Evolutionary conservation across 1,284 basidiomycete species (phyloP).

Genomic region (Volvariella surrecta): DNA sequence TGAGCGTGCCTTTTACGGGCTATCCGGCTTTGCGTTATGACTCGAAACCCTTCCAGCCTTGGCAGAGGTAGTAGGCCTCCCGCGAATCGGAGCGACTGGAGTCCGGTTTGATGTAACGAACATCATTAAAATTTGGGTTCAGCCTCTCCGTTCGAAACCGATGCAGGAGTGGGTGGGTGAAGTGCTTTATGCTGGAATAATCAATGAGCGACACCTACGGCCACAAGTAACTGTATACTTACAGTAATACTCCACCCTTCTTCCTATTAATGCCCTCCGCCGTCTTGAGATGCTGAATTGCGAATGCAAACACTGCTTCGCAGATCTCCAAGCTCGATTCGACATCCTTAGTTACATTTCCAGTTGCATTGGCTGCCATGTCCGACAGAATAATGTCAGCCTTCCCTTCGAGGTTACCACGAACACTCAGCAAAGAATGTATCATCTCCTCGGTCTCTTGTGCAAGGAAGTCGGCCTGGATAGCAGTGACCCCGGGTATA

Average conservation of each 20-base stretch:
- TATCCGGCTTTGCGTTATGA: neutral
- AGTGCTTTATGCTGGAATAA: slow-evolving; percentile 59
- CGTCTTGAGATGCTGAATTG: slow-evolving; percentile 39
- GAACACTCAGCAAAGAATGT: slow-evolving; percentile 30
- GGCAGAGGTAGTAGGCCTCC: slow-evolving; percentile 72
- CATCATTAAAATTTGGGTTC: slow-evolving; percentile 47
- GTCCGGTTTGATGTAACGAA: slow-evolving; percentile 55
- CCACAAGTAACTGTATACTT: slow-evolving; percentile 20
- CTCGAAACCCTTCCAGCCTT: slow-evolving; percentile 23
- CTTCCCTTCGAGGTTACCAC: slow-evolving; percentile 32
- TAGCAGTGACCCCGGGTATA: slow-evolving; percentile 56
- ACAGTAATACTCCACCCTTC: slow-evolving; percentile 61
- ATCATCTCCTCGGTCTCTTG: slow-evolving; percentile 42
- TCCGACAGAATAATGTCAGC: slow-evolving; percentile 71
- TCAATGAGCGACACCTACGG: slow-evolving; percentile 5
- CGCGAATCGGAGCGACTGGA: slow-evolving; percentile 61
- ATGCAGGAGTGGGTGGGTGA: slow-evolving; percentile 52
- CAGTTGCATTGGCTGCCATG: slow-evolving; percentile 69
- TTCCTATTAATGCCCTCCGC: slow-evolving; percentile 32
- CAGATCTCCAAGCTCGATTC: slow-evolving; percentile 57
- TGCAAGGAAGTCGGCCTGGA: slow-evolving; percentile 74
- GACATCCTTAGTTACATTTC: slow-evolving; percentile 50
- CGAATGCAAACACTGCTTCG: slow-evolving; percentile 55
- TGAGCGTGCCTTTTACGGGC: neutral
- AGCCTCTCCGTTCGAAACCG: slow-evolving; percentile 45